Percentiles rank a stretch among this genome's conserved stretches.
Evolutionary conservation across 345 rosid species (phyloP).

Genomic region (sweet orange (Citrus sinensis)): DVS_A1.0 CM039161.1:1143501-1144000

Average conservation of each 20-base stretch:
- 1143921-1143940: background rate
- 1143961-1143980: background rate
- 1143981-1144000: slow-evolving; percentile 23
- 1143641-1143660: slow-evolving; percentile 12
- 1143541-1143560: slow-evolving; percentile 97
- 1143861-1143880: background rate
- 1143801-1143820: slow-evolving; percentile 94
- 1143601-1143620: slow-evolving; percentile 95
- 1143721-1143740: slow-evolving; percentile 97
- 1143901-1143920: background rate
- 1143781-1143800: slow-evolving; percentile 95
- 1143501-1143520: slow-evolving; percentile 83
- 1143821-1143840: slow-evolving; percentile 15
- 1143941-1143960: background rate
- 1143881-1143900: background rate
- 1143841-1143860: background rate
- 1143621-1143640: slow-evolving; percentile 73
- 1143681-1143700: slow-evolving; percentile 25
- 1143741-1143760: slow-evolving; percentile 88
- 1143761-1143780: slow-evolving; percentile 85
- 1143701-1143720: slow-evolving; percentile 99
- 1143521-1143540: slow-evolving; percentile 84
- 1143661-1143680: slow-evolving; percentile 12
- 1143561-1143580: slow-evolving; percentile 98
- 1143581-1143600: slow-evolving; percentile 70